These are phyloP conservation scores for Echites panduratus DNA, from an alignment of 257 asterid species.

Conservation along the genomic window DNA sequence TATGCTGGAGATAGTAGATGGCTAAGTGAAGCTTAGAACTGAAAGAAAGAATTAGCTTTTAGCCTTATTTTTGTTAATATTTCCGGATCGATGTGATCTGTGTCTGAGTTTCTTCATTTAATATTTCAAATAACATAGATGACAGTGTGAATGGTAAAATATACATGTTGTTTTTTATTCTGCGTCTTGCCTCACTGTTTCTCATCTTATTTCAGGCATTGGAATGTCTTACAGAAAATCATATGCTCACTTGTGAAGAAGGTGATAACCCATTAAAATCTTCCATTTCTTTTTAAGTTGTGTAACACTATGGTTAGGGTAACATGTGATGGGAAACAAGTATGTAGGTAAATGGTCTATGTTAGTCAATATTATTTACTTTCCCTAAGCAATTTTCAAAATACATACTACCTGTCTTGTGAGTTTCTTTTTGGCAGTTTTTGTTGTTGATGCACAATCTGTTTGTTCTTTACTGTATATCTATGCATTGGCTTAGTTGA, in stretches of 20 bases:
- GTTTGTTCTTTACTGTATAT: not conserved
- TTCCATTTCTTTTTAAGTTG: not conserved
- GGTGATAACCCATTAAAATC: conserved; percentile 36
- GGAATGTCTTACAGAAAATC: conserved; percentile 90
- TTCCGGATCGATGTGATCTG: not conserved
- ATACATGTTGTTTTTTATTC: not conserved
- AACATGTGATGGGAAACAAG: not conserved
- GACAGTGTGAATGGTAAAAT: too few relatives aligned
- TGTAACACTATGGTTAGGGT: not conserved
- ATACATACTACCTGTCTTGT: not conserved
- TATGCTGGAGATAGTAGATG: not conserved
- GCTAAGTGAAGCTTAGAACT: not conserved
- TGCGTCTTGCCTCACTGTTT: not conserved
- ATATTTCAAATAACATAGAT: not conserved
- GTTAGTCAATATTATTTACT: not conserved
- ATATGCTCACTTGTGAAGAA: conserved; percentile 94
- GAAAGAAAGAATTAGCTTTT: not conserved
- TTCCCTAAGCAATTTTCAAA: not conserved
- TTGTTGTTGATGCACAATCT: not conserved
- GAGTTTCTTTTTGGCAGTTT: not conserved
- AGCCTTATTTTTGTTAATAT: not conserved
- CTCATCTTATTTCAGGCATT: conserved; percentile 60
- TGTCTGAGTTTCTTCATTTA: not conserved
- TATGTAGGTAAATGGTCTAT: not conserved
- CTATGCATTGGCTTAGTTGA: not conserved